Conservation (phyloP, 129 eudicot genomes). For the Saussurea involucrata region DNA sequence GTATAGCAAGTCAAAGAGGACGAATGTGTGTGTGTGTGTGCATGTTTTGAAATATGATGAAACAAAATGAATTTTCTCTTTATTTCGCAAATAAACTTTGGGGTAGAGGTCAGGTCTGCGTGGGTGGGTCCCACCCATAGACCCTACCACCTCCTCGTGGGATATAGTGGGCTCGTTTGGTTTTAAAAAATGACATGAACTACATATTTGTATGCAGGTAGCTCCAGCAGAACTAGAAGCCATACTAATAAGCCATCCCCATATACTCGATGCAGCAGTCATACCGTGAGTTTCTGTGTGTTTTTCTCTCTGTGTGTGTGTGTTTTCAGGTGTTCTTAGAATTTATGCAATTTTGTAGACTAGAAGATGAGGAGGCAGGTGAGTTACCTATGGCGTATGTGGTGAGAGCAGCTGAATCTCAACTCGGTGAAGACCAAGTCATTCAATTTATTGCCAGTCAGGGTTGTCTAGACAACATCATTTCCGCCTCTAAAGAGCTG, state of each 20-base stretch:
- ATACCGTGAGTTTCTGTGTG: conserved; percentile 48
- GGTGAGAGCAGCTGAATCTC: conserved; percentile 56
- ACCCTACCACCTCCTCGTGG: no score
- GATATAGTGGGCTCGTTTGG: not conserved
- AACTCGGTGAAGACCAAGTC: conserved; percentile 63
- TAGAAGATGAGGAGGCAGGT: conserved; percentile 85
- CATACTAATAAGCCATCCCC: conserved; percentile 60
- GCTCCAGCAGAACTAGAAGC: conserved; percentile 94
- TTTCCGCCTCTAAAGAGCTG: conserved; percentile 12
- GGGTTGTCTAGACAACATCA: conserved; percentile 36
- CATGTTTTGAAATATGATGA: not conserved
- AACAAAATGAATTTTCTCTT: not conserved
- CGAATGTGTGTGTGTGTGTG: not conserved
- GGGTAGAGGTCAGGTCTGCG: no score
- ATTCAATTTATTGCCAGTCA: conserved; percentile 66
- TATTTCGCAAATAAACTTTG: no score
- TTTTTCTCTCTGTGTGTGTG: not conserved
- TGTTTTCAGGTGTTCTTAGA: conserved; percentile 3
- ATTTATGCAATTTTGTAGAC: conserved; percentile 28
- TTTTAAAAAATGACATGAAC: conserved; percentile 1
- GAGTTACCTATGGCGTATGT: conserved; percentile 76
- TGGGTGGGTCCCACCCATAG: no score
- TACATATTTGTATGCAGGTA: conserved; percentile 42
- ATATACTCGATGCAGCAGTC: conserved; percentile 83
- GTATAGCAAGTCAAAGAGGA: conserved; percentile 22